These are phyloP conservation scores for Hypoxylon cercidicola DNA, from an alignment of 495 filamentous ascomycete genomes.

Conservation along the genomic window DNA sequence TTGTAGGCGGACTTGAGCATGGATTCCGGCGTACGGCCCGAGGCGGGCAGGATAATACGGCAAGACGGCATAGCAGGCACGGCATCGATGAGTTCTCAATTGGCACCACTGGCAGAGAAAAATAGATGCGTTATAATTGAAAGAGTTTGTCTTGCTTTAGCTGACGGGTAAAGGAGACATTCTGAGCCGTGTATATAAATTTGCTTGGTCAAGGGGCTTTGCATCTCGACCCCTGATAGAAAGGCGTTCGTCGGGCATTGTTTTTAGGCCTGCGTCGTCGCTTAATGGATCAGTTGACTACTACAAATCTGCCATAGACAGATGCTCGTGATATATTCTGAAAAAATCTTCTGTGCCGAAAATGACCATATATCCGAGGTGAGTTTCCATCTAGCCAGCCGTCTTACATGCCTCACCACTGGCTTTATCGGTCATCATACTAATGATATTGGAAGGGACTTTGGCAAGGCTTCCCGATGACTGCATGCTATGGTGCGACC, in stretches of 20 bases:
- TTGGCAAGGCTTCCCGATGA: no score
- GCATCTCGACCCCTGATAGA: slow-evolving; percentile 21
- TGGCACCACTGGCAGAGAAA: slow-evolving; percentile 22
- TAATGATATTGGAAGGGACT: no score
- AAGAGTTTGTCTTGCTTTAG: slow-evolving; percentile 4
- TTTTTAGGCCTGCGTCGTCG: no score
- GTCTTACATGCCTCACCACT: no score
- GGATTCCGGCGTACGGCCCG: slow-evolving; percentile 38
- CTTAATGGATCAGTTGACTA: neutral
- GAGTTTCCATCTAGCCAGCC: no score
- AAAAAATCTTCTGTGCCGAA: no score
- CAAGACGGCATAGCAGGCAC: slow-evolving; percentile 21
- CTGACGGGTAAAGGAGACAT: slow-evolving; percentile 1
- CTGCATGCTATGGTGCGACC: no score
- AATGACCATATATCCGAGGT: no score
- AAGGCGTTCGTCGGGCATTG: slow-evolving; percentile 4
- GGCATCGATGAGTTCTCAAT: slow-evolving; percentile 29
- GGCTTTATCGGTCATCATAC: no score
- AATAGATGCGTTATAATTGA: slow-evolving; percentile 32
- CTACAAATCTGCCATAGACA: neutral
- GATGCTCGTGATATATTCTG: neutral
- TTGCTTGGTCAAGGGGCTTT: slow-evolving; percentile 11
- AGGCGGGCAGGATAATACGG: slow-evolving; percentile 13
- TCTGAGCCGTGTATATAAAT: slow-evolving; percentile 37
- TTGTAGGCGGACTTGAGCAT: slow-evolving; percentile 34